phyloP scores from a whole-genome alignment of 805 yeast genomes.

The Myxozyma sirexii region DNA sequence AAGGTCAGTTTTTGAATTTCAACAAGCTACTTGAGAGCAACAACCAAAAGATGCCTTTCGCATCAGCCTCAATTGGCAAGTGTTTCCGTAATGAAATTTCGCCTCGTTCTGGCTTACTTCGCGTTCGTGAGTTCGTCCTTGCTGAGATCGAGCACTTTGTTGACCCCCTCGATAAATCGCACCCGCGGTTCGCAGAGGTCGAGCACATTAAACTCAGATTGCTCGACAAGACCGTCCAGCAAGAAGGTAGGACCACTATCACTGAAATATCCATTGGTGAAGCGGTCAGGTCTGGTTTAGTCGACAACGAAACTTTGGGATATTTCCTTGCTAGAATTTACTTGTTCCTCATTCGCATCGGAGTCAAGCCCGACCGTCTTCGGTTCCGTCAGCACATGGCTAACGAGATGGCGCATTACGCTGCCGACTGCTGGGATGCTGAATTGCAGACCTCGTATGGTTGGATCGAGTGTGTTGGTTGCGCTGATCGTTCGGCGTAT shows the following conservation, averaged over 20 bases:
- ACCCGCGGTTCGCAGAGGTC: conserved; percentile 76
- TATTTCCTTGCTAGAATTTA: conserved; percentile 94
- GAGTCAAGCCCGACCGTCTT: conserved; percentile 79
- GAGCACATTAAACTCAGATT: conserved; percentile 72
- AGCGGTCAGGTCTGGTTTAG: conserved; percentile 84
- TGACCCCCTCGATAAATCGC: conserved; percentile 86
- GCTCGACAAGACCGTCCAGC: conserved; percentile 85
- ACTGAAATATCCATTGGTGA: conserved; percentile 75
- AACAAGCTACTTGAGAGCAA: conserved; percentile 90
- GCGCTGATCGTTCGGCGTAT: conserved; percentile 99
- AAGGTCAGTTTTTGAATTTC: conserved; percentile 97
- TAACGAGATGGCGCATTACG: conserved; percentile 99
- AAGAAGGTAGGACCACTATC: conserved; percentile 75
- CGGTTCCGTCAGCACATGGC: conserved; percentile 98
- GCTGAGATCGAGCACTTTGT: conserved; percentile 99
- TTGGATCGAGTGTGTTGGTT: conserved; percentile 99
- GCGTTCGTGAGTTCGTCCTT: conserved; percentile 99
- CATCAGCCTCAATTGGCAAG: conserved; percentile 98
- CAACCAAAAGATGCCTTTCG: conserved; percentile 97
- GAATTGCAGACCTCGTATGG: conserved; percentile 95
- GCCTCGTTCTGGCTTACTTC: conserved; percentile 94
- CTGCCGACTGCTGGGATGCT: conserved; percentile 99
- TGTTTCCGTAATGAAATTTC: conserved; percentile 98
- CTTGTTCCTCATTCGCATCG: conserved; percentile 79
- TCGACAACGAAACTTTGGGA: conserved; percentile 96